Evolutionary conservation across 169 alveolate species (phyloP).

Genomic region (Plasmodium fragile): DNA sequence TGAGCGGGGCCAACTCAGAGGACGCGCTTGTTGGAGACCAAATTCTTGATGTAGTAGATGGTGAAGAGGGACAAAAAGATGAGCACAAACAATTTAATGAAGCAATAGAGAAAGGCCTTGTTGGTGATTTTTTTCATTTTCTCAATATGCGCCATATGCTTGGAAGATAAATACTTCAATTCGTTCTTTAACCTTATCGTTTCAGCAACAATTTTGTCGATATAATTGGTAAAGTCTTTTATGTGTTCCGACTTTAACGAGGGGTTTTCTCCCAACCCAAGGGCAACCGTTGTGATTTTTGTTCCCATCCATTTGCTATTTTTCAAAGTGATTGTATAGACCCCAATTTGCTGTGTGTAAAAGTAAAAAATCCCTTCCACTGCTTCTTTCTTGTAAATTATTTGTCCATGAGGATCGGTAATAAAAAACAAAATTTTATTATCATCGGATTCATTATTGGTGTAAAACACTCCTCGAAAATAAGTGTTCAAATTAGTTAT

Average conservation of each 20-base stretch:
- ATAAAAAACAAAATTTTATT: conserved; percentile 35
- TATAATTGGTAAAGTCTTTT: conserved; percentile 63
- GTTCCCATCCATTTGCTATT: conserved; percentile 64
- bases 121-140: conserved; percentile 72
- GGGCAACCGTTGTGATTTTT: conserved; percentile 62
- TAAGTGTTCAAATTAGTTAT: conserved; percentile 13
- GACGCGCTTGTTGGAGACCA: conserved; percentile 71
- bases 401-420: conserved; percentile 51
- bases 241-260: conserved; percentile 61
- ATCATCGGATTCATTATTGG: conserved; percentile 61
- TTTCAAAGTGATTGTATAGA: conserved; percentile 50
- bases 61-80: conserved; percentile 59
- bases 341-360: conserved; percentile 54
- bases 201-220: conserved; percentile 41
- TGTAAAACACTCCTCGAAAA: conserved; percentile 72
- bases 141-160: conserved; percentile 57
- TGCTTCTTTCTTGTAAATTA: conserved; percentile 59
- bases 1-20: neutral
- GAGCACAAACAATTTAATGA: conserved; percentile 67
- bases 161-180: conserved; percentile 69
- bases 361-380: conserved; percentile 68
- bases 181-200: conserved; percentile 70
- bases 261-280: conserved; percentile 69
- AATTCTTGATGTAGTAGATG: conserved; percentile 59
- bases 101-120: conserved; percentile 69